Evolutionary conservation across 148 eudicot species (phyloP).

Genomic region (Vaccinium corymbosum): DNA sequence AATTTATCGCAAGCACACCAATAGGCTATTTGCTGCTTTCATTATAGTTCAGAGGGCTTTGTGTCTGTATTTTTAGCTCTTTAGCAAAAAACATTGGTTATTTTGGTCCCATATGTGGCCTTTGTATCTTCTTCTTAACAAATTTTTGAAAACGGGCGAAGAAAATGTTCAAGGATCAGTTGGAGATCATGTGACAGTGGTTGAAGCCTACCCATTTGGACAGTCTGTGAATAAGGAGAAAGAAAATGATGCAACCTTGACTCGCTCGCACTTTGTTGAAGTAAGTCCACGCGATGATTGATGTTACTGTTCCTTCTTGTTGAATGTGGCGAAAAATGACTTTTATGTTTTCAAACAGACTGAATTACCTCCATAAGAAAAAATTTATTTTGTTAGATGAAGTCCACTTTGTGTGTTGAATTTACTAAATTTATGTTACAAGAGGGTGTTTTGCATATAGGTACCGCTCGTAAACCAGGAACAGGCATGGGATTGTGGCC

Average conservation of each 20-base stretch:
- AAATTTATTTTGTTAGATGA: background rate
- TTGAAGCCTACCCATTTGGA: conserved; percentile 33
- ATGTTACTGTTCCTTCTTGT: conserved; percentile 9
- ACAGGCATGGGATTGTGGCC: conserved; percentile 93
- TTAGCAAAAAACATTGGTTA: background rate
- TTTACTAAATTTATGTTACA: background rate
- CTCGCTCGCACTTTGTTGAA: conserved; percentile 51
- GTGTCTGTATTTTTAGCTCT: conserved; percentile 8
- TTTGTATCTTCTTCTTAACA: conserved; percentile 56
- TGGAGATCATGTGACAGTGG: conserved; percentile 31
- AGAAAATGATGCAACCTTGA: conserved; percentile 31
- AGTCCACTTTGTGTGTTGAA: background rate
- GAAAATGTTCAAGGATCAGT: conserved; percentile 31
- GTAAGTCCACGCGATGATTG: conserved; percentile 34
- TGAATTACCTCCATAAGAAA: background rate
- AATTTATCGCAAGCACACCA: background rate
- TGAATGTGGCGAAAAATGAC: background rate
- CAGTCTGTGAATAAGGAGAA: conserved; percentile 26
- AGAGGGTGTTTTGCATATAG: conserved; percentile 24
- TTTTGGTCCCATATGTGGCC: conserved; percentile 64
- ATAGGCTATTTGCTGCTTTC: background rate
- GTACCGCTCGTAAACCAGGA: conserved; percentile 80
- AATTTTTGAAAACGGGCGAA: conserved; percentile 61
- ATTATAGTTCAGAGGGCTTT: background rate
- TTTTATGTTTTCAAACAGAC: background rate